Base-by-base conservation (phyloP, 169 alveolate genomes). In the Cyclospora cayetanensis region DNA sequence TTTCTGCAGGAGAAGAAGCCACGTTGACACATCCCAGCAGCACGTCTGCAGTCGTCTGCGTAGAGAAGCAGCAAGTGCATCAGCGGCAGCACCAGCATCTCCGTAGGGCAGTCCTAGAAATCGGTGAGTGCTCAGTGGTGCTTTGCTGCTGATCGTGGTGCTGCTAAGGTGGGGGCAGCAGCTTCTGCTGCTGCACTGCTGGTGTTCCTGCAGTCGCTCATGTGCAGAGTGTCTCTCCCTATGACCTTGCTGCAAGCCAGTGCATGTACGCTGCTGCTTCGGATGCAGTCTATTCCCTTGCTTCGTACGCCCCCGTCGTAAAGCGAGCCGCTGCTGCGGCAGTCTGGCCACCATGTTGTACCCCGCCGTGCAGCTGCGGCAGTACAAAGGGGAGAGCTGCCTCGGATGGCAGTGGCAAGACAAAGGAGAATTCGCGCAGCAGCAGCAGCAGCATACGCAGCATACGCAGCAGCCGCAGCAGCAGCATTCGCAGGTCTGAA, bases 1-100 rank as follows among this genome's bases (percentile, higher is more conserved):
- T n/a, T n/a, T n/a, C n/a, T n/a, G n/a, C n/a, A n/a, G n/a, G n/a
- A n/a, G n/a, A n/a, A n/a, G n/a, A n/a, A n/a, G n/a, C n/a, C n/a
- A n/a, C n/a, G n/a, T n/a, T n/a, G n/a, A n/a, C n/a, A n/a, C n/a
- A n/a, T n/a, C n/a, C n/a, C n/a, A n/a, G n/a, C n/a, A n/a, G n/a
- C n/a, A n/a, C n/a, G n/a, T n/a, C n/a, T n/a, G n/a, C n/a, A n/a
- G n/a, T n/a, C n/a, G n/a, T n/a, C n/a, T n/a, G n/a, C n/a, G n/a
- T n/a, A n/a, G n/a, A n/a, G n/a, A n/a, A 60, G 72, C 72, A 60
- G 72, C 72, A 60, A 31, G 35, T 20, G n/a, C n/a, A n/a, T n/a
- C 72, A 60, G 72, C 72, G n/a, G 31, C n/a, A 60, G 72, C 34
- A 60, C 35, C 18, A 12, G 27, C 72, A 60, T 1, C 27, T 60